phyloP scores from a whole-genome alignment of 2,329 filamentous ascomycete species.

The Davidsoniella virescens region DNA sequence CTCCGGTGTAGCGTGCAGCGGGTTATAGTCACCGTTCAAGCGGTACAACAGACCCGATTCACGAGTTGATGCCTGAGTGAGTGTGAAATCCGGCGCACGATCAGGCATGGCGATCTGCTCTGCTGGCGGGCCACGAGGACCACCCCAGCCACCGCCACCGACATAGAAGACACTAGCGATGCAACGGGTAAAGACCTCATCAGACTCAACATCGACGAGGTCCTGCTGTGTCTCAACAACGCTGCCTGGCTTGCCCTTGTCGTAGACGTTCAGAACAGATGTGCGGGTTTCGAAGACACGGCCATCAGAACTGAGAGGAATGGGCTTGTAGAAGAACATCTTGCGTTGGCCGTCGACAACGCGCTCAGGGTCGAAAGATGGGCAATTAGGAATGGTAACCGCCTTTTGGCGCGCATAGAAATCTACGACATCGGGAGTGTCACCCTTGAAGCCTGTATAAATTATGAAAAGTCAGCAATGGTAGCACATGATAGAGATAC shows the following conservation, averaged over 20 bases:
- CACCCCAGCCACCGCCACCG: constrained; percentile 68
- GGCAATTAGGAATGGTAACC: constrained; percentile 56
- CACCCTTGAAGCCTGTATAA: constrained; percentile 54
- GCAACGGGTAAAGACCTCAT: constrained; percentile 37
- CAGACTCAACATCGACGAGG: constrained; percentile 50
- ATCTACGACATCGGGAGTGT: constrained; percentile 60
- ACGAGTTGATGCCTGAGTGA: constrained; percentile 51
- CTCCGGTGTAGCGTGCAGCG: constrained; percentile 73
- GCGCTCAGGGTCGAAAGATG: constrained; percentile 56
- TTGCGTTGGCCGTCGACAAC: constrained; percentile 74
- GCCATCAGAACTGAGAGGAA: constrained; percentile 56
- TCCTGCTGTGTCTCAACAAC: constrained; percentile 67
- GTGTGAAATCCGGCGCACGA: constrained; percentile 52
- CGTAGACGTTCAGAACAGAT: constrained; percentile 72
- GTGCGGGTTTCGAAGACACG: constrained; percentile 58
- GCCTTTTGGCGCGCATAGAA: constrained; percentile 60
- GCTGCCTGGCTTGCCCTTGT: constrained; percentile 72
- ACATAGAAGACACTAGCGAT: constrained; percentile 64
- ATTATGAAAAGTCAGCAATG: constrained; percentile 6
- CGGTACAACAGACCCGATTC: constrained; percentile 67
- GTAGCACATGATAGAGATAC: background rate
- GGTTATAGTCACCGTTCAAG: constrained; percentile 89
- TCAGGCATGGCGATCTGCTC: constrained; percentile 63
- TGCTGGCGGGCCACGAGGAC: constrained; percentile 73
- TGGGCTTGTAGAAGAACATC: constrained; percentile 58